phyloP scores from a whole-genome alignment of 495 filamentous ascomycete species.

The Penicillium samsonianum region DNA sequence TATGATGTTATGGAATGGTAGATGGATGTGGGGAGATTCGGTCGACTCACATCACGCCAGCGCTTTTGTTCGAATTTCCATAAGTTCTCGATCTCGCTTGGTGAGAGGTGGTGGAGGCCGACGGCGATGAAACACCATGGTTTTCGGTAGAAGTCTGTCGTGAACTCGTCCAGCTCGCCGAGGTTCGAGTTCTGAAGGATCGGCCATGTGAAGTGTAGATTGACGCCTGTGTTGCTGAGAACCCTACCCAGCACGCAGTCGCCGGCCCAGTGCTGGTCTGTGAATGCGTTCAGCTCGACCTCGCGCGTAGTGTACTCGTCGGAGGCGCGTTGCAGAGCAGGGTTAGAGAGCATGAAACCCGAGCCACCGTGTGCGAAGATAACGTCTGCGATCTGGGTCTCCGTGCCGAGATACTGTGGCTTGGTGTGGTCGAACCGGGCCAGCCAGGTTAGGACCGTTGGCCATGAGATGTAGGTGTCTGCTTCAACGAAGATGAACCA shows the following conservation, averaged over 20 bases:
- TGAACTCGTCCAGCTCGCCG: slow-evolving; percentile 48
- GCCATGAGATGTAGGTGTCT: slow-evolving; percentile 67
- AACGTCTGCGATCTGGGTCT: slow-evolving; percentile 54
- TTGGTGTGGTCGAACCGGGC: slow-evolving; percentile 49
- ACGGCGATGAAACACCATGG: slow-evolving; percentile 60
- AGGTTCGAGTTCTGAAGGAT: slow-evolving; percentile 52
- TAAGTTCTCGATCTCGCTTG: slow-evolving; percentile 41
- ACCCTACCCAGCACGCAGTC: slow-evolving; percentile 64
- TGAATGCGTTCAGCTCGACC: slow-evolving; percentile 53
- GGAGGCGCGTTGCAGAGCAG: slow-evolving; percentile 50
- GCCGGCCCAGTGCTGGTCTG: slow-evolving; percentile 63
- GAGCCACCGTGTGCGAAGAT: slow-evolving; percentile 69
- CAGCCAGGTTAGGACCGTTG: slow-evolving; percentile 60
- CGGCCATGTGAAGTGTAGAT: slow-evolving; percentile 52
- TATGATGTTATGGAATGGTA: not conserved
- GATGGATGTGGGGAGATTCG: slow-evolving; percentile 1
- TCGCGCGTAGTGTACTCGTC: slow-evolving; percentile 46
- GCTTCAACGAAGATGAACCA: slow-evolving; percentile 74
- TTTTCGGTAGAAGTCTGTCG: slow-evolving; percentile 37
- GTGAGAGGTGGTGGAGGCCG: slow-evolving; percentile 54
- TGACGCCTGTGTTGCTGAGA: slow-evolving; percentile 54
- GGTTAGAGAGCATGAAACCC: slow-evolving; percentile 64
- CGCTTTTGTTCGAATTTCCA: slow-evolving; percentile 45
- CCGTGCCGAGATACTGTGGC: slow-evolving; percentile 60
- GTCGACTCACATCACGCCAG: slow-evolving; percentile 36